A percentile compares a stretch with the other conserved stretches of the same genome.
Evolutionary conservation across 2,329 filamentous ascomycete species (phyloP).

Genomic region (Aspergillus intermedius): DNA sequence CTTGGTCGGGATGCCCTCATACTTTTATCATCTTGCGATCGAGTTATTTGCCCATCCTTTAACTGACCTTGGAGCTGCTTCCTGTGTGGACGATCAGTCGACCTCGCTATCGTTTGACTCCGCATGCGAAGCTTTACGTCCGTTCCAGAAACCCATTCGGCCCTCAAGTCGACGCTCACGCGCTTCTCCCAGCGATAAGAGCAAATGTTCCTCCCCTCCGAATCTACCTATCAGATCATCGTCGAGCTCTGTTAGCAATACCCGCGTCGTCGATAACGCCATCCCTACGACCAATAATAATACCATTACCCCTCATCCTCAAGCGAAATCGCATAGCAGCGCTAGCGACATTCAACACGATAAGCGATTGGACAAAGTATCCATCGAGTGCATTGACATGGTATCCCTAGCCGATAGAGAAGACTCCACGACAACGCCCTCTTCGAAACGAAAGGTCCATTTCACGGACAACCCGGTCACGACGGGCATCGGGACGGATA

Average conservation of each 20-base stretch:
- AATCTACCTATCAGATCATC: background rate
- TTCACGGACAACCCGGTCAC: conserved; percentile 34
- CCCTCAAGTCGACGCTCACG: conserved; percentile 8
- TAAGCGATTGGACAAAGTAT: conserved; percentile 75
- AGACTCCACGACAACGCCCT: conserved; percentile 11
- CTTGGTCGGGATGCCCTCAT: conserved; percentile 50
- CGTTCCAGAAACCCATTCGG: conserved; percentile 26
- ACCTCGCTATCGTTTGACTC: conserved; percentile 28
- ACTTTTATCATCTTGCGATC: conserved; percentile 58
- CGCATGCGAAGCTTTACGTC: conserved; percentile 31
- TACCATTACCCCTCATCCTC: conserved; percentile 11
- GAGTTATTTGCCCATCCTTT: conserved; percentile 47
- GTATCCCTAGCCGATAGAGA: conserved; percentile 27
- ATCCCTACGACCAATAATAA: conserved; percentile 1
- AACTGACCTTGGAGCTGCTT: conserved; percentile 9
- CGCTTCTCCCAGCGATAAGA: conserved; percentile 5
- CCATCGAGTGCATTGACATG: conserved; percentile 76
- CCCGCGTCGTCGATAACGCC: conserved; percentile 7
- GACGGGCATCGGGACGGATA: conserved; percentile 45
- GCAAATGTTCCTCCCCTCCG: conserved; percentile 4
- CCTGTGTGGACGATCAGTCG: conserved; percentile 4
- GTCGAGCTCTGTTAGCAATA: background rate
- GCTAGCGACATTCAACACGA: conserved; percentile 43
- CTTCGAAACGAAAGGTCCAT: conserved; percentile 9
- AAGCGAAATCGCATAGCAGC: conserved; percentile 12